phyloP scores from a whole-genome alignment of 2,329 filamentous ascomycete species.

The Herpotrichia juniperi region DNA sequence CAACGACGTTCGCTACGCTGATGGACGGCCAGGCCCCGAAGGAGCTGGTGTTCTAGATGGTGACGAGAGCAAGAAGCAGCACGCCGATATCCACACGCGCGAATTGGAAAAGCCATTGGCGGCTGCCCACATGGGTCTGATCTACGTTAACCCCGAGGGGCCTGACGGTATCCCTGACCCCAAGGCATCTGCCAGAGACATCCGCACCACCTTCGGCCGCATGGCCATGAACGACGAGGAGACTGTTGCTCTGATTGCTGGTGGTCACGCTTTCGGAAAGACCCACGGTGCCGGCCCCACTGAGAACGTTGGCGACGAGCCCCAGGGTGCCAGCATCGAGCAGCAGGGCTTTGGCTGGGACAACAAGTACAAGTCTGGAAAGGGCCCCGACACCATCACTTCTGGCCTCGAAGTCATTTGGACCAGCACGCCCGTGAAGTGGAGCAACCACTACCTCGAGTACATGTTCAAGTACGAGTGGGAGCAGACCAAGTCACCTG shows the following conservation, averaged over 20 bases:
- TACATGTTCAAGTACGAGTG: conserved; percentile 81
- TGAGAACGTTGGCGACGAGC: conserved; percentile 70
- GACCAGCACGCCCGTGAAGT: conserved; percentile 77
- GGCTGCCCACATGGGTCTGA: conserved; percentile 76
- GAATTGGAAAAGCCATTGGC: conserved; percentile 72
- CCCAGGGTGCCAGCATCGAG: conserved; percentile 68
- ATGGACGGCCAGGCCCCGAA: conserved; percentile 55
- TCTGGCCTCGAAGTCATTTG: conserved; percentile 80
- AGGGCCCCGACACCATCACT: conserved; percentile 75
- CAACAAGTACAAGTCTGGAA: conserved; percentile 68
- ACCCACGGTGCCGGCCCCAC: conserved; percentile 74
- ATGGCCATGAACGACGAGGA: conserved; percentile 88
- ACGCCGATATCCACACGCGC: conserved; percentile 57
- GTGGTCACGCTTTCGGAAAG: conserved; percentile 81
- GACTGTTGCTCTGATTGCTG: conserved; percentile 79
- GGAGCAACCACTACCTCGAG: conserved; percentile 76
- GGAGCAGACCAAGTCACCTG: conserved; percentile 76
- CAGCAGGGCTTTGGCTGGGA: conserved; percentile 75
- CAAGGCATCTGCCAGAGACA: conserved; percentile 71
- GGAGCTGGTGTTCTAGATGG: conserved; percentile 47
- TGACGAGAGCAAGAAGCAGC: conserved; percentile 37
- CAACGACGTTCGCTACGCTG: conserved; percentile 71
- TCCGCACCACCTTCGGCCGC: conserved; percentile 74
- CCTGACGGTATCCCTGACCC: conserved; percentile 76
- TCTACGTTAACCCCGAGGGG: conserved; percentile 83